These are phyloP conservation scores for Phylloporus rhodoxanthus DNA, from an alignment of 768 basidiomycete genomes.

Conservation along the genomic window DNA sequence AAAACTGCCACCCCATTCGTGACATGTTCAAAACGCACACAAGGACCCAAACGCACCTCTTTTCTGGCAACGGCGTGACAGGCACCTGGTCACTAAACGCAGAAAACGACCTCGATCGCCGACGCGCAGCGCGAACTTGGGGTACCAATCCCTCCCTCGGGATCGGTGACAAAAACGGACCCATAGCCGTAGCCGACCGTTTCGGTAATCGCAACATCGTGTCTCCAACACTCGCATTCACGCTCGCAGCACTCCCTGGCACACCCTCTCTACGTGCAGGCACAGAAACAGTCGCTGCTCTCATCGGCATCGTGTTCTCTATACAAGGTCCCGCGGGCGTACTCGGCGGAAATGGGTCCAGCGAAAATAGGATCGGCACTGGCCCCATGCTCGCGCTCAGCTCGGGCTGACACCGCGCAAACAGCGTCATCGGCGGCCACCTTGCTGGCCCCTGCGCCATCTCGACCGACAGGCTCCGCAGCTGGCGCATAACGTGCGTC, in stretches of 20 bases:
- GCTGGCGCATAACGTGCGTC: constrained; percentile 22
- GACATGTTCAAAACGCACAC: not conserved
- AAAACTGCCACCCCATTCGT: constrained; percentile 6
- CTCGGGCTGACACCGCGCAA: constrained; percentile 51
- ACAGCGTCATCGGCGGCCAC: constrained; percentile 43
- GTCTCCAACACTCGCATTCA: not conserved
- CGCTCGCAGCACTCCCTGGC: not conserved
- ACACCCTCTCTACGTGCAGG: constrained; percentile 21
- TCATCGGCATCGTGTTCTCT: constrained; percentile 13
- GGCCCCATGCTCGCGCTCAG: constrained; percentile 46
- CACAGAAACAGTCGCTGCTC: constrained; percentile 30
- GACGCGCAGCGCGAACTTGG: constrained; percentile 42
- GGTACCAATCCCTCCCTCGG: constrained; percentile 65
- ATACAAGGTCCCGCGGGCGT: not conserved
- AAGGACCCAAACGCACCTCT: constrained; percentile 13
- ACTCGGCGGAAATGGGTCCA: constrained; percentile 40
- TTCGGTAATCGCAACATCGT: constrained; percentile 16
- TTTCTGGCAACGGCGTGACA: not conserved
- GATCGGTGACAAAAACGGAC: constrained; percentile 25
- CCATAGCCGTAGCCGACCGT: constrained; percentile 6
- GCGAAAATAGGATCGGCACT: constrained; percentile 54
- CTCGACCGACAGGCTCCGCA: constrained; percentile 14
- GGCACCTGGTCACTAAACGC: constrained; percentile 45
- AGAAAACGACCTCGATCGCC: constrained; percentile 69
- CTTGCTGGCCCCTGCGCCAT: constrained; percentile 20